Conservation (phyloP, 352 stramenopile species). For the Phytophthora nicotianae region DNA sequence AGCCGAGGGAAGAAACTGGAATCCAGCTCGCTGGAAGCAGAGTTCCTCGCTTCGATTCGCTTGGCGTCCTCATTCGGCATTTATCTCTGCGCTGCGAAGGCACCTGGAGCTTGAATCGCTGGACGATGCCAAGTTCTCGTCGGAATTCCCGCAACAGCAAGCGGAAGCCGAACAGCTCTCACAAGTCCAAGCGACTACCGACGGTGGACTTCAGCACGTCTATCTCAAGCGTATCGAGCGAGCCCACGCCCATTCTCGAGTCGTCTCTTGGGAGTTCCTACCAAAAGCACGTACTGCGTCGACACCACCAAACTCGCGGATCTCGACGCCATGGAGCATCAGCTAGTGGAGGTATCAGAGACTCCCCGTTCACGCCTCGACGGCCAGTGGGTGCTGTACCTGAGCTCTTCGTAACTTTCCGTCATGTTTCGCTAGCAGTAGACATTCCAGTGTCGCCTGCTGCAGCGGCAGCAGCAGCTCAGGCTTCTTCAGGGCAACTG, state of each 20-base stretch:
- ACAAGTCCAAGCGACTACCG: constrained; percentile 8
- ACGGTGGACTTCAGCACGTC: constrained; percentile 30
- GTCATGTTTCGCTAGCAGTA: constrained; percentile 40
- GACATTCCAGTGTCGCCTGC: constrained; percentile 32
- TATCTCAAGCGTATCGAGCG: constrained; percentile 36
- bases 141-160: constrained; percentile 24
- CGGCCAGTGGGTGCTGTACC: constrained; percentile 32
- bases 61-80: constrained; percentile 26
- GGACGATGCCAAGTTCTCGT: constrained; percentile 23
- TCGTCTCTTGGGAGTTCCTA: constrained; percentile 31
- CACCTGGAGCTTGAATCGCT: constrained; percentile 4
- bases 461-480: constrained; percentile 25
- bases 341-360: constrained; percentile 8
- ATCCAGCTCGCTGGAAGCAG: constrained; percentile 6
- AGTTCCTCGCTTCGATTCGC: constrained; percentile 3
- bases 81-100: constrained; percentile 7
- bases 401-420: constrained; percentile 41
- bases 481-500: constrained; percentile 32
- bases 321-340: constrained; percentile 21
- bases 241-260: constrained; percentile 37
- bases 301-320: constrained; percentile 23
- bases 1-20: constrained; percentile 26
- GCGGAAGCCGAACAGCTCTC: constrained; percentile 16
- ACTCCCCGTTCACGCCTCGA: constrained; percentile 35
- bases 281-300: constrained; percentile 36